Evolutionary conservation across 2,329 filamentous ascomycete genomes (phyloP), one percentile per base, ranked within the genome.

Genomic region (Magnaporthales sp.): DNA sequence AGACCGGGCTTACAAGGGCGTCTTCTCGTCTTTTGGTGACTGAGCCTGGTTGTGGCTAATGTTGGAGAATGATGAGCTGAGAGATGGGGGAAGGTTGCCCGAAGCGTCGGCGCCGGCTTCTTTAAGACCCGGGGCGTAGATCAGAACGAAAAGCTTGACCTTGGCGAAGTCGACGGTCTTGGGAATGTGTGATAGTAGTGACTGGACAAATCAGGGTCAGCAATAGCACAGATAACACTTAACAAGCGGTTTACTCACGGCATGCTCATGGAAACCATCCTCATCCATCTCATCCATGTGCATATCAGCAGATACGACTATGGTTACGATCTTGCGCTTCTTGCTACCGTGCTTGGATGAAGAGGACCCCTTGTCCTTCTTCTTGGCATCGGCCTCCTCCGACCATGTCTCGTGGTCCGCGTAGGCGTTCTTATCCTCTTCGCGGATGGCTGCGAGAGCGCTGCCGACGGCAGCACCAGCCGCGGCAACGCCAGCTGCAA

Each of bases 321-420:
- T 86, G 8, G 89, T 93, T n/a, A 97, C 91, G 0, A 88, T 92
- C 81, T 89, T 95, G 73, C 87, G 86, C 72, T 83, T 84, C 73
- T 81, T 86, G 65, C 75, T 69, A 64, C 77, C 68, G 64, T 76
- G 72, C 71, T 74, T 69, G 67, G 76, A 67, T 68, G 75, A 72
- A 51, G 80, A 71, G 4, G 38, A 60, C 13, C 8, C 29, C 27
- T 38, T 62, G 32, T 56, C 19, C 71, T 80, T 80, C 66, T 66
- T 66, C 73, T 90, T 87, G 63, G 90, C 84, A 72, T 91, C 89
- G 26, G 90, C 91, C 79, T 97, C 93, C 76, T 97, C 93, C 15
- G 90, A 93, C 94, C 94, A 97, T 65, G 92, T 88, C 75, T 92
- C 91, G 77, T 95, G 92, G 76, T 97, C 94, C 70, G 88, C 89